phyloP scores from a whole-genome alignment of 2,329 filamentous ascomycete genomes.

The Calonectria hawksworthii region DNA sequence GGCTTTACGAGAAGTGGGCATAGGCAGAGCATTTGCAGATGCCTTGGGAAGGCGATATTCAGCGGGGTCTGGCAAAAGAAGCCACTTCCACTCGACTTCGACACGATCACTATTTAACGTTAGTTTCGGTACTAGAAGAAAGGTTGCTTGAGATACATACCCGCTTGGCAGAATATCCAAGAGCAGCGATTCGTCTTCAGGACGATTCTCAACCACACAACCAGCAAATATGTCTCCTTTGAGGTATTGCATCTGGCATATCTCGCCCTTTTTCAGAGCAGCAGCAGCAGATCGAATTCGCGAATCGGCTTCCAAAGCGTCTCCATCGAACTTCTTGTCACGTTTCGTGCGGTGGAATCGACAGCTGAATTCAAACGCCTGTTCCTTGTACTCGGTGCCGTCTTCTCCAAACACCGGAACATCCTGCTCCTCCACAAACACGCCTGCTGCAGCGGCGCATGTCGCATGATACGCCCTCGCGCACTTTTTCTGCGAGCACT shows the following conservation, averaged over 20 bases:
- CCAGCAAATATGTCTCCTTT: slow-evolving; percentile 93
- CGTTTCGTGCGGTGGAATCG: slow-evolving; percentile 93
- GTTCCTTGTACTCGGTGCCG: slow-evolving; percentile 91
- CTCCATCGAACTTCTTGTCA: slow-evolving; percentile 79
- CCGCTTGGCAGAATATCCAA: slow-evolving; percentile 88
- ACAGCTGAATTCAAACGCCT: slow-evolving; percentile 93
- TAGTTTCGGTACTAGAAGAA: slow-evolving; percentile 48
- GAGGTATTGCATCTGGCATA: slow-evolving; percentile 89
- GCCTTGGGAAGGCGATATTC: slow-evolving; percentile 82
- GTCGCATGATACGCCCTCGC: slow-evolving; percentile 94
- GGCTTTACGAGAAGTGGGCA: slow-evolving; percentile 74
- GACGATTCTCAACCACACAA: slow-evolving; percentile 85
- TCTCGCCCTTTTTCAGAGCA: slow-evolving; percentile 77
- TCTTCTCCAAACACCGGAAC: slow-evolving; percentile 91
- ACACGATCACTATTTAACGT: slow-evolving; percentile 73
- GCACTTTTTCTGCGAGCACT: slow-evolving; percentile 96
- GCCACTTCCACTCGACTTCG: slow-evolving; percentile 89
- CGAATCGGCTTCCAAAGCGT: slow-evolving; percentile 77
- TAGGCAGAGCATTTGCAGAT: slow-evolving; percentile 78
- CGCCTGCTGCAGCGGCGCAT: slow-evolving; percentile 91
- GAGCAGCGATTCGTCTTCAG: slow-evolving; percentile 80
- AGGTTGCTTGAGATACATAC: slow-evolving; percentile 63
- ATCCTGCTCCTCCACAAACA: slow-evolving; percentile 89
- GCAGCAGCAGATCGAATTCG: slow-evolving; percentile 78
- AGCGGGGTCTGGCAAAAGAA: slow-evolving; percentile 78